A percentile compares a stretch with the other conserved stretches of the same genome.
Evolutionary conservation across 129 eudicot genomes (phyloP).

Genomic region (sunflower (Helianthus annuus)): HanXRQr2.0-SUNRISE NC_035438.2:22367481-22367980

Average conservation of each 20-base stretch:
- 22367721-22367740: constrained; percentile 51
- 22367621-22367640: constrained; percentile 55
- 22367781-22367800: constrained; percentile 24
- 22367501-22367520: constrained; percentile 14
- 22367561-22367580: constrained; percentile 46
- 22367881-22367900: too few relatives aligned
- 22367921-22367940: too few relatives aligned
- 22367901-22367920: too few relatives aligned
- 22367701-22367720: constrained; percentile 54
- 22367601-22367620: constrained; percentile 64
- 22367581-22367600: constrained; percentile 47
- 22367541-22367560: constrained; percentile 49
- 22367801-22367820: background rate
- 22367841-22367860: too few relatives aligned
- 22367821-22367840: background rate
- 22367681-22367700: constrained; percentile 72
- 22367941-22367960: too few relatives aligned
- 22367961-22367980: too few relatives aligned
- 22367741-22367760: constrained; percentile 54
- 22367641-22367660: too few relatives aligned
- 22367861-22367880: too few relatives aligned
- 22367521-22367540: constrained; percentile 58
- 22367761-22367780: constrained; percentile 40
- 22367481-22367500: too few relatives aligned
- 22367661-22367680: background rate